phyloP scores from a whole-genome alignment of 768 basidiomycete genomes.

The Glaciozyma antarctica region DNA sequence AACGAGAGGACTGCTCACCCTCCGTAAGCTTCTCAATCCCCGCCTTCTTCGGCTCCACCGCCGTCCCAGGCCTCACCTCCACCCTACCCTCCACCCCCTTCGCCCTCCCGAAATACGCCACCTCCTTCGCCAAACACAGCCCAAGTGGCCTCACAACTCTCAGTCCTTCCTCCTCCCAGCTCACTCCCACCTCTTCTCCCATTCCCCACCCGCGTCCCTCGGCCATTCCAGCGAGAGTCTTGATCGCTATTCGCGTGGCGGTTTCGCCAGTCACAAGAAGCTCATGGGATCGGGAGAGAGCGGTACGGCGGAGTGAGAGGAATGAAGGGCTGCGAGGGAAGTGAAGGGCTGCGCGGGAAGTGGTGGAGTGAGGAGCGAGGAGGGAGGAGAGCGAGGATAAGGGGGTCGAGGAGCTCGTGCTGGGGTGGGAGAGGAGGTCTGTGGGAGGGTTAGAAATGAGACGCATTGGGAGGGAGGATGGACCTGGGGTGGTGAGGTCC shows the following conservation, averaged over 20 bases:
- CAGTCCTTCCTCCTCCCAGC: neutral
- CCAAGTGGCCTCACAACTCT: conserved; percentile 21
- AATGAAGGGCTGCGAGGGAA: conserved; percentile 6
- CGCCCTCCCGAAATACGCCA: neutral
- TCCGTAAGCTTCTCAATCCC: conserved; percentile 25
- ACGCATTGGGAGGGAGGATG: no score
- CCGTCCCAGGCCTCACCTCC: conserved; percentile 10
- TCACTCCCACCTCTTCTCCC: conserved; percentile 24
- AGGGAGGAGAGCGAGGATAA: neutral
- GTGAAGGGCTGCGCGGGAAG: conserved; percentile 13
- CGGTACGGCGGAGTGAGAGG: conserved; percentile 8
- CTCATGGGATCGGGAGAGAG: conserved; percentile 5
- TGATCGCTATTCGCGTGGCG: conserved; percentile 23
- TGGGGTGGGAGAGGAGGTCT: no score
- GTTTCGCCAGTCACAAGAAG: conserved; percentile 24
- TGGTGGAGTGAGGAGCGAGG: conserved; percentile 11
- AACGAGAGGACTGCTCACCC: conserved; percentile 11
- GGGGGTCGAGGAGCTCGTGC: neutral
- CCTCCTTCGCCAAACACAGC: neutral
- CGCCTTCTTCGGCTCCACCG: conserved; percentile 16
- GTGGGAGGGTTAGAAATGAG: no score
- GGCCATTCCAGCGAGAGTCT: conserved; percentile 14
- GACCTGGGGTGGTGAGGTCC: no score
- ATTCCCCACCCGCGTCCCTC: conserved; percentile 17
- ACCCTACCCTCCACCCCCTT: neutral